Base-by-base conservation (phyloP, 2,329 filamentous ascomycete species). In the Fusarium coffeatum region DNA sequence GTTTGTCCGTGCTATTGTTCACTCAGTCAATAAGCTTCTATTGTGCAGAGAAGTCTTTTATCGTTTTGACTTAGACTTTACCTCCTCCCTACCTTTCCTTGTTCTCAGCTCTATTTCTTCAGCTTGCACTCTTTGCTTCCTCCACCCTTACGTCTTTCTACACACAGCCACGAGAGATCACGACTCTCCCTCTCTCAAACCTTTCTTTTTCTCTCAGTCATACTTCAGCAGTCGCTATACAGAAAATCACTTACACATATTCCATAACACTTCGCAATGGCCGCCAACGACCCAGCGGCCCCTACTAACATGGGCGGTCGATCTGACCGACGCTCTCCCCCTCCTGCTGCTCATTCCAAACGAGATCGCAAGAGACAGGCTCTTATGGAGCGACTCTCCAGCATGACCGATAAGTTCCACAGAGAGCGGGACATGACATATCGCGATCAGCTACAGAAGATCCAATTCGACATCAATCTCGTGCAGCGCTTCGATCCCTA, bases 391-490 rank as follows among this genome's bases (percentile, higher is more conserved):
- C 91, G 92, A 69, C 87, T 97, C 9, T 87, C 89, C 42, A 88
- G 90, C 59, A 89, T 98, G 80, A 90, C 91, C 57, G 89, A 91
- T 56, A 90, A 90, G 71, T 95, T 97, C 80, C 88, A 89, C 69
- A 88, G 91, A 68, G 94, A 97, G 76, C 88, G 93, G 70, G 93
- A 97, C 79, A 85, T 88, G 68, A 90, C 93, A 74, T 98, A 97
- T 80, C 90, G 94, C 67, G 92, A 96, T 71, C 93, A 98, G 80
- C 87, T 98, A 4, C 91, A 96, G 76, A 93, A 93, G 72, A 89
- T 98, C n/a, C 94, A 98, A 81, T 90, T 93, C 70, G 94, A 97
- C 79, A 94, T 94, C 81, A 93, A 88, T 62, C 86, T 97, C 47
- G 93, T 97, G 71, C 90, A 93, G 79, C 90, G 92, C 72, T 92